Conservation (phyloP, 345 rosid genomes). For the Eucalyptus erythrocorys region DNA sequence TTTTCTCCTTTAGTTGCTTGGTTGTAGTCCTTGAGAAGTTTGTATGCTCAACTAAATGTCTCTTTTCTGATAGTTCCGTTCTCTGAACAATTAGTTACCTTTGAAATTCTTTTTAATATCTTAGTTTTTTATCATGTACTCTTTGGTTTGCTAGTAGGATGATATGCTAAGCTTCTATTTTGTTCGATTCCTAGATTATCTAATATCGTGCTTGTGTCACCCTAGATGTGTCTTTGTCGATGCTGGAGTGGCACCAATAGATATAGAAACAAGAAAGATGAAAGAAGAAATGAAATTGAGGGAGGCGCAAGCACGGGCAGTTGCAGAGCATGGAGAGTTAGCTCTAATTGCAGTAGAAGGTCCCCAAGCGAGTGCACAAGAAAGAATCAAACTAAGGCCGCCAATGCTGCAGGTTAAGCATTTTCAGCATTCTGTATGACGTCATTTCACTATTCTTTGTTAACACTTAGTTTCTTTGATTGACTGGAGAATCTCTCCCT, state of each 20-base stretch:
- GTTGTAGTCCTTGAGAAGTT: neutral
- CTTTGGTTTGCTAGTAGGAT: neutral
- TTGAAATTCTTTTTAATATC: neutral
- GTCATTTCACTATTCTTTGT: neutral
- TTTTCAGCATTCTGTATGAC: neutral
- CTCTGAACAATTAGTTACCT: neutral
- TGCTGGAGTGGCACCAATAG: slow-evolving; percentile 88
- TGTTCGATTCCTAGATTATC: neutral
- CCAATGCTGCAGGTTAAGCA: slow-evolving; percentile 87
- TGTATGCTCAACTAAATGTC: neutral
- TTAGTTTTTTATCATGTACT: neutral
- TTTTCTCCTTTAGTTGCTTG: neutral
- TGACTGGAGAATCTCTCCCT: neutral
- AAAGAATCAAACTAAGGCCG: slow-evolving; percentile 65
- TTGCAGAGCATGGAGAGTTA: slow-evolving; percentile 91
- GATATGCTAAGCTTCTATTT: neutral
- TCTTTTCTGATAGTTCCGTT: neutral
- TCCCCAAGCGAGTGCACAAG: slow-evolving; percentile 50
- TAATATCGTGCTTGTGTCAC: neutral
- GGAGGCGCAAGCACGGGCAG: slow-evolving; percentile 87
- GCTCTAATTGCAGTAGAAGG: slow-evolving; percentile 84
- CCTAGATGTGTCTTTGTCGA: slow-evolving; percentile 94
- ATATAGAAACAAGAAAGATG: slow-evolving; percentile 76
- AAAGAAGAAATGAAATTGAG: slow-evolving; percentile 87
- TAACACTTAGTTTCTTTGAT: neutral